These are phyloP conservation scores for Irpex rosettiformis DNA, from an alignment of 1,284 basidiomycete species.

Conservation along the genomic window DNA sequence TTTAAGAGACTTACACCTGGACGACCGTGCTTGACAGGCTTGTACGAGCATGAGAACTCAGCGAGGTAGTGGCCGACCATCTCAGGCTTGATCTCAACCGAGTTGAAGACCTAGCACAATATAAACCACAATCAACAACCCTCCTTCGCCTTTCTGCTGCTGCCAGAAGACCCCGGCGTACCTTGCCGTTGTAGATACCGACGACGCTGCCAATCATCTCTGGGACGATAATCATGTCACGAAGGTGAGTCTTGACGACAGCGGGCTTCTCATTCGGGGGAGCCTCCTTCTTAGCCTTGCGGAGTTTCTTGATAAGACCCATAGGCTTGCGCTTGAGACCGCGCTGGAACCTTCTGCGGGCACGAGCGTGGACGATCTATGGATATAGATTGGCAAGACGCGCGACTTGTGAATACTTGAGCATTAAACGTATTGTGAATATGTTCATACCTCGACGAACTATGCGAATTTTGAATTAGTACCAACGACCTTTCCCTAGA, in stretches of 20 bases:
- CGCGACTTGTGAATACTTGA: not conserved
- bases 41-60: slow-evolving; percentile 94
- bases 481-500: not conserved
- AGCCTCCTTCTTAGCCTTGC: slow-evolving; percentile 99
- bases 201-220: slow-evolving; percentile 99
- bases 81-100: slow-evolving; percentile 99
- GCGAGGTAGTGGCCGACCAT: slow-evolving; percentile 99
- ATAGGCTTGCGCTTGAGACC: slow-evolving; percentile 98
- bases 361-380: slow-evolving; percentile 97
- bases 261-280: slow-evolving; percentile 98
- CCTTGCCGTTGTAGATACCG: slow-evolving; percentile 98
- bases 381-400: slow-evolving; percentile 19
- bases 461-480: slow-evolving; percentile 25
- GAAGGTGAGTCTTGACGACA: slow-evolving; percentile 98
- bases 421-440: not conserved
- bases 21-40: slow-evolving; percentile 99
- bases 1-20: slow-evolving; percentile 68
- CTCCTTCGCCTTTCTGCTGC: not conserved
- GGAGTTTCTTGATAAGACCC: slow-evolving; percentile 99
- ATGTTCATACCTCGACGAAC: slow-evolving; percentile 69
- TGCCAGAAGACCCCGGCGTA: slow-evolving; percentile 27
- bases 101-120: slow-evolving; percentile 79
- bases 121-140: not conserved
- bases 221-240: slow-evolving; percentile 99
- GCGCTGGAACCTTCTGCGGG: slow-evolving; percentile 97